Conservation (phyloP, 148 eudicot genomes). For the Camellia lanceoleosa region DNA sequence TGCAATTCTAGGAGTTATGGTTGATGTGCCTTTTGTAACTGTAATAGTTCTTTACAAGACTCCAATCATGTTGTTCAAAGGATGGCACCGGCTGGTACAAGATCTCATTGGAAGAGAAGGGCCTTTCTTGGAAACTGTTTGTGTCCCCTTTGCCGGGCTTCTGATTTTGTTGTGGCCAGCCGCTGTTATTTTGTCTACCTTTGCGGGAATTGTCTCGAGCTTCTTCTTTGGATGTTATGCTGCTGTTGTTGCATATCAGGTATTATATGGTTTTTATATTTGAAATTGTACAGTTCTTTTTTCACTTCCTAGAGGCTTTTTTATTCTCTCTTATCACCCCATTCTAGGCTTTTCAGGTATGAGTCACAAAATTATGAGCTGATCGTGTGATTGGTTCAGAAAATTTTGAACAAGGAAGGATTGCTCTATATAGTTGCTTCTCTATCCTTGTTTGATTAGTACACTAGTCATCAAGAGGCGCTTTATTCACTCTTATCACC, state of each 20-base stretch:
- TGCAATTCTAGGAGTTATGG: not conserved
- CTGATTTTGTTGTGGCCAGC: not conserved
- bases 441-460: not conserved
- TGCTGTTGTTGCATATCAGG: not conserved
- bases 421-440: not conserved
- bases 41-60: not conserved
- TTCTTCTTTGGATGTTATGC: not conserved
- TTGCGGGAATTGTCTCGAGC: not conserved
- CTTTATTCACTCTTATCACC: too few species aligned
- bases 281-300: too few species aligned
- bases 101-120: not conserved
- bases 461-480: not conserved
- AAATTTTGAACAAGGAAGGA: not conserved
- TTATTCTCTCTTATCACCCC: not conserved
- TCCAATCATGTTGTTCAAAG: not conserved
- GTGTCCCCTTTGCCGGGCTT: not conserved
- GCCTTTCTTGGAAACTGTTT: not conserved
- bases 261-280: too few species aligned
- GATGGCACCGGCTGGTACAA: not conserved
- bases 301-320: too few species aligned
- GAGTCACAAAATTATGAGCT: not conserved
- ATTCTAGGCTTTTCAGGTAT: not conserved
- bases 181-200: not conserved
- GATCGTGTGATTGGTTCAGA: not conserved
- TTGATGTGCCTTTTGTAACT: not conserved